A percentile compares a stretch with the other conserved stretches of the same genome.
phyloP scores from a whole-genome alignment of 1,139 yeast genomes.

The Yamadazyma atmosphaerica region DNA sequence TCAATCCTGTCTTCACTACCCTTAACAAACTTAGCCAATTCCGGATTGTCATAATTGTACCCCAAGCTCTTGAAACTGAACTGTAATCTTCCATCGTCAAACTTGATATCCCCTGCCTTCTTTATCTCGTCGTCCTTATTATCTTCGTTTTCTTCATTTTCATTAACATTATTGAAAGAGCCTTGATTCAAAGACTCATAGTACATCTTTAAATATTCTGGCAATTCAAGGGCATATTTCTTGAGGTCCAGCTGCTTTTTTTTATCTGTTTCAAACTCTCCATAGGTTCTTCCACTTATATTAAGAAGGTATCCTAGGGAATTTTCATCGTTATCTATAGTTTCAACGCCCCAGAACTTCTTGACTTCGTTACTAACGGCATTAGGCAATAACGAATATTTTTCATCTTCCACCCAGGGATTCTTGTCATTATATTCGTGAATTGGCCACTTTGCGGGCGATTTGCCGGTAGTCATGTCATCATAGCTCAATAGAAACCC shows the following conservation, averaged over 20 bases:
- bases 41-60: slow-evolving; percentile 25
- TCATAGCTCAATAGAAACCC: slow-evolving; percentile 66
- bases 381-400: slow-evolving; percentile 62
- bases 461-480: slow-evolving; percentile 48
- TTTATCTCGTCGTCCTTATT: slow-evolving; percentile 6
- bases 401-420: slow-evolving; percentile 56
- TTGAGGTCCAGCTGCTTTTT: slow-evolving; percentile 6
- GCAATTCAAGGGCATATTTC: slow-evolving; percentile 31
- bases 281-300: slow-evolving; percentile 50
- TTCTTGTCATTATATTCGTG: slow-evolving; percentile 37
- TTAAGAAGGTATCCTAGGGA: slow-evolving; percentile 45
- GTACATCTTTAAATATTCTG: slow-evolving; percentile 42
- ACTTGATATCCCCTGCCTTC: slow-evolving; percentile 32
- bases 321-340: slow-evolving; percentile 16
- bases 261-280: slow-evolving; percentile 33
- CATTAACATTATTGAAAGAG: slow-evolving; percentile 14
- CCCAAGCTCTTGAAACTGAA: slow-evolving; percentile 24
- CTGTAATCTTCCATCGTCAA: slow-evolving; percentile 26
- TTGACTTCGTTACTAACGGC: slow-evolving; percentile 47
- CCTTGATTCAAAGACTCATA: slow-evolving; percentile 28
- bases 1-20: slow-evolving; percentile 20
- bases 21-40: slow-evolving; percentile 18
- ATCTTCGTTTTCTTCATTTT: slow-evolving; percentile 3
- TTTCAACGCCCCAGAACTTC: slow-evolving; percentile 47
- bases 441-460: slow-evolving; percentile 58